Evolutionary conservation across 371 early-diverging fungal species (phyloP), one percentile per base, ranked within the genome.

Genomic region (Mortierella sp.): DNA sequence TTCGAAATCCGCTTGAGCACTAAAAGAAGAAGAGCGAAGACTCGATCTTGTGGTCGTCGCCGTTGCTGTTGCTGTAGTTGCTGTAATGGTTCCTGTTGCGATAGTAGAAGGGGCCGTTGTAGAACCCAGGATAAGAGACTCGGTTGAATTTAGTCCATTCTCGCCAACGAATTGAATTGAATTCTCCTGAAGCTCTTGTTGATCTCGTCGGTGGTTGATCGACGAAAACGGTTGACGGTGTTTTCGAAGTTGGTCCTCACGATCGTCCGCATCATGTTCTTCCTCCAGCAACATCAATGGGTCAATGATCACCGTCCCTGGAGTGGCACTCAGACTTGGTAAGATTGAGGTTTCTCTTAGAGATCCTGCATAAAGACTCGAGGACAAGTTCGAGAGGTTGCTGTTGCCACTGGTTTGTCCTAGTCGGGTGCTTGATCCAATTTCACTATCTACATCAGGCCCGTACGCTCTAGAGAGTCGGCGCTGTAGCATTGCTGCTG

Each of bases 211-310:
- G 44, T 70, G 70, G 53, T 75, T 75, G 21, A 75, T 70, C 0
- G 75, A 62, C 7, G 75, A 70, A 28, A 75, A 75, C 2, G 66
- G 68, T 46, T 66, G 71, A 2, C 67, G 61, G 37, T 60, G 66
- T 16, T 60, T 70, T 29, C 71, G 62, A 16, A 60, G 52, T 18
- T 67, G 70, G 23, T 70, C 75, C 29, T 68, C 57, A 14, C 48
- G 62, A 14, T 72, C 77, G 14, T 77, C 77, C 9, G 66, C 59
- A 18, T 77, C 77, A 28, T 77, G 65, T 9, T 77, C 77, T 21
- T 77, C 77, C 45, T 77, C 77, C 50, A 77, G 30, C 26, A 77
- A 37, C 77, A 77, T 77, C n/a, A 77, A 67, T 3, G 77, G 77
- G 28, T 77, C 77, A 16, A 77, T 55, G 4, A 72, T 72, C n/a